Percentiles rank a stretch among this genome's conserved stretches.
Conservation (phyloP, 2,329 filamentous ascomycete species). For the Eurotiales sp. region DNA sequence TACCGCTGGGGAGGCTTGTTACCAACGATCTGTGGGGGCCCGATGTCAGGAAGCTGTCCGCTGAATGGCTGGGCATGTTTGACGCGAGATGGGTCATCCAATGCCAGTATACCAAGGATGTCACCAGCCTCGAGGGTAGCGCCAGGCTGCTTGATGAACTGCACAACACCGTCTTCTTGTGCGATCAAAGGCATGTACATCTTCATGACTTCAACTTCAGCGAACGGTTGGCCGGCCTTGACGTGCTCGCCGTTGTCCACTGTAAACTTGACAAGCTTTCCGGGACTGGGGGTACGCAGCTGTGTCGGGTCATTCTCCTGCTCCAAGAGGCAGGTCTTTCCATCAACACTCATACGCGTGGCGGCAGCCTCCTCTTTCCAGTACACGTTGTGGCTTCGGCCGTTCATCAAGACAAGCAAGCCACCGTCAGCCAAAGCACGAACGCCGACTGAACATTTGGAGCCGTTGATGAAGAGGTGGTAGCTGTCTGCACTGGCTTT, state of each 20-base stretch:
- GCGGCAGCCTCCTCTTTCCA: constrained; percentile 99
- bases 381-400: constrained; percentile 96
- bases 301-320: constrained; percentile 99
- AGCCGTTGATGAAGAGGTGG: constrained; percentile 98
- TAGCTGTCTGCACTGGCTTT: constrained; percentile 90
- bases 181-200: constrained; percentile 99
- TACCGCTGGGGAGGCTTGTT: constrained; percentile 90
- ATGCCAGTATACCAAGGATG: constrained; percentile 92
- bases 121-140: constrained; percentile 97
- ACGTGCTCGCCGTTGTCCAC: constrained; percentile 95
- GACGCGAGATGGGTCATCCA: constrained; percentile 92
- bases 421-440: constrained; percentile 91
- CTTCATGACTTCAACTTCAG: constrained; percentile 99
- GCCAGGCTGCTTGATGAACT: constrained; percentile 98
- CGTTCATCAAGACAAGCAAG: constrained; percentile 82
- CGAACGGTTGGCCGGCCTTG: constrained; percentile 85
- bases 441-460: constrained; percentile 89
- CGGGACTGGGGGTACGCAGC: constrained; percentile 87
- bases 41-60: constrained; percentile 82
- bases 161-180: constrained; percentile 91
- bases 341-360: constrained; percentile 91
- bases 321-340: constrained; percentile 96
- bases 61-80: constrained; percentile 95
- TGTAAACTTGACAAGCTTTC: constrained; percentile 96
- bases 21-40: constrained; percentile 80